Evolutionary conservation across 2,329 filamentous ascomycete species (phyloP).

Genomic region (Fusarium buxicola): DNA sequence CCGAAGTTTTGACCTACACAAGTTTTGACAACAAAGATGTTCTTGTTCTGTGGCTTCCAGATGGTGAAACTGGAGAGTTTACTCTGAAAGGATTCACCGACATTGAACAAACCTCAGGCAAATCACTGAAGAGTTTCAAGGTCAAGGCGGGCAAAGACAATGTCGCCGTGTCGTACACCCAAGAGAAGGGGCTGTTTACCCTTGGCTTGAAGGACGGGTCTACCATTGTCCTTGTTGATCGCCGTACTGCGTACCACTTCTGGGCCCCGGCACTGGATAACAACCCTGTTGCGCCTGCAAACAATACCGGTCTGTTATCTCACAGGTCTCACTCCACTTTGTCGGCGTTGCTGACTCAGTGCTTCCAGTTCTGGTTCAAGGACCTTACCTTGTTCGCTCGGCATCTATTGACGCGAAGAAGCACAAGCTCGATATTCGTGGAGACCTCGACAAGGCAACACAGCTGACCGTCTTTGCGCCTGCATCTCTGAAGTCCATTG

Average conservation of each 20-base stretch:
- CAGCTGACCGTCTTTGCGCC: conserved; percentile 61
- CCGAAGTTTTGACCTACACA: conserved; percentile 65
- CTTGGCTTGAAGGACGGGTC: conserved; percentile 60
- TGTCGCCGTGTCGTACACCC: conserved; percentile 61
- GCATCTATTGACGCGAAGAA: conserved; percentile 51
- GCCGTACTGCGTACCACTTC: conserved; percentile 65
- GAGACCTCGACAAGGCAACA: conserved; percentile 57
- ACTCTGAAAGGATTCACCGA: conserved; percentile 53
- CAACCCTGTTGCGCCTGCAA: conserved; percentile 58
- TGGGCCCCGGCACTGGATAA: conserved; percentile 64
- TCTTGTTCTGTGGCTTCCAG: conserved; percentile 65
- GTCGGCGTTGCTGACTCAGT: background rate
- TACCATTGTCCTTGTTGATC: conserved; percentile 64
- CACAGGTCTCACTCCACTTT: fast-evolving
- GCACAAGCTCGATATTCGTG: conserved; percentile 55
- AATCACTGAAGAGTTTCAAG: conserved; percentile 53
- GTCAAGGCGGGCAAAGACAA: conserved; percentile 55
- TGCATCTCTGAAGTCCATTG: conserved; percentile 56
- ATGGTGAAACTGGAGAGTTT: conserved; percentile 67
- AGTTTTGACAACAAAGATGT: conserved; percentile 60
- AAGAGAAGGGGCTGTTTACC: conserved; percentile 60
- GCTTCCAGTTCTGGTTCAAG: conserved; percentile 60
- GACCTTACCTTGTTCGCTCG: conserved; percentile 63
- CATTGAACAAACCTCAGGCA: conserved; percentile 18
- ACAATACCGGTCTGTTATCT: conserved; percentile 56